Evolutionary conservation across 805 yeast genomes (phyloP).

Genomic region (Spathaspora arborariae): DNA sequence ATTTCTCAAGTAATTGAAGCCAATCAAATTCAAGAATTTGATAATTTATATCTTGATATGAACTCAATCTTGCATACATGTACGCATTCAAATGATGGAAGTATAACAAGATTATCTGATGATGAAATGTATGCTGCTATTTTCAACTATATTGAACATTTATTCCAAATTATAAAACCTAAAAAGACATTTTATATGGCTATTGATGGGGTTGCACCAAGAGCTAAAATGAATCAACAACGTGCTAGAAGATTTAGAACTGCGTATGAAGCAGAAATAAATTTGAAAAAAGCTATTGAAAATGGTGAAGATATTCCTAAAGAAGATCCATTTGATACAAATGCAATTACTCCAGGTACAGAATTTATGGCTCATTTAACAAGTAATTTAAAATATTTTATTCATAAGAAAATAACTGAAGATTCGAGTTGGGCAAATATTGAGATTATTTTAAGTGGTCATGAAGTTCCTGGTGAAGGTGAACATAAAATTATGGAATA

Average conservation of each 20-base stretch:
- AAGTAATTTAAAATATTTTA: slow-evolving; percentile 75
- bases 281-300: slow-evolving; percentile 65
- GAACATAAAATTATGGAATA: slow-evolving; percentile 96
- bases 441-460: slow-evolving; percentile 80
- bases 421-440: slow-evolving; percentile 84
- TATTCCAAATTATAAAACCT: slow-evolving; percentile 85
- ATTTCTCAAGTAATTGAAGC: slow-evolving; percentile 78
- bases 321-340: slow-evolving; percentile 85
- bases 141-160: slow-evolving; percentile 90
- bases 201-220: slow-evolving; percentile 97
- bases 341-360: slow-evolving; percentile 94
- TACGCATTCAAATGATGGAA: slow-evolving; percentile 77
- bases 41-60: slow-evolving; percentile 94
- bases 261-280: slow-evolving; percentile 87
- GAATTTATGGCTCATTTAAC: slow-evolving; percentile 92
- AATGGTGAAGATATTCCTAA: slow-evolving; percentile 74
- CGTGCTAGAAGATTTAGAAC: slow-evolving; percentile 93
- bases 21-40: slow-evolving; percentile 85
- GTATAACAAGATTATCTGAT: slow-evolving; percentile 67
- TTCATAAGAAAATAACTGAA: slow-evolving; percentile 80
- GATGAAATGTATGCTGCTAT: slow-evolving; percentile 92
- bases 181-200: slow-evolving; percentile 90
- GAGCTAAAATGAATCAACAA: slow-evolving; percentile 98
- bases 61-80: slow-evolving; percentile 92
- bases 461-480: slow-evolving; percentile 98